Evolutionary conservation across 371 early-diverging fungal genomes (phyloP), one percentile per base, ranked within the genome.

Genomic region (Quaeritorhiza haematococci): DNA sequence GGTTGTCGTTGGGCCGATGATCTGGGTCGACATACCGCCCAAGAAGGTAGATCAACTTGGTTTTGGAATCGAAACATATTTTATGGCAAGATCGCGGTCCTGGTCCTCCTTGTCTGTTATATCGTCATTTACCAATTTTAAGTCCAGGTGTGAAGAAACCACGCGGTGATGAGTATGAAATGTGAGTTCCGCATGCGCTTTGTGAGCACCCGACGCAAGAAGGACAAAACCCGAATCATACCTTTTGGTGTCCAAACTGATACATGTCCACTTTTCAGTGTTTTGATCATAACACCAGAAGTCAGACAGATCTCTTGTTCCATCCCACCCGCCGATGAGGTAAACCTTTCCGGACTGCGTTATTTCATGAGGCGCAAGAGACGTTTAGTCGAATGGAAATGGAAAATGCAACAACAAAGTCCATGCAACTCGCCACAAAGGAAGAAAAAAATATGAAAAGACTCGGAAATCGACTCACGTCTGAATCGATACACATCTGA

Each of bases 241-340:
- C 88, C 74, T 66, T 58, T 75, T 64, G 0, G 94, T 92, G 62
- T 94, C 86, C 24, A 71, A 29, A 60, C 86, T 84, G 21, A 93
- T 71, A 28, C 89, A 78, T 3, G 58, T 72, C 98, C 98, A 96
- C 35, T 55, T 64, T 13, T 75, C 67, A 0, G 73, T 63, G 2
- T 68, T 59, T 27, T 88, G 81, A 52, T 83, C 72, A 58, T 74
- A 91, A 45, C 72, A 74, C 98, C 98, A 98, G 56, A 97, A 86
- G 69, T 98, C 98, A 8, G 84, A 75, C 32, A 97, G 69, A 56
- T 96, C 94, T 32, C 78, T 68, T 10, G 74, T 61, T 0, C 98
- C 98, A 75, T 94, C 87, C 94, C 96, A 98, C 6, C 98, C 98
- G 15, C 98, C 98, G 62, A 91, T 83, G 21, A 98, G 61, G 68